Evolutionary conservation across 768 basidiomycete species (phyloP).

Genomic region (Inosperma sp.): DNA sequence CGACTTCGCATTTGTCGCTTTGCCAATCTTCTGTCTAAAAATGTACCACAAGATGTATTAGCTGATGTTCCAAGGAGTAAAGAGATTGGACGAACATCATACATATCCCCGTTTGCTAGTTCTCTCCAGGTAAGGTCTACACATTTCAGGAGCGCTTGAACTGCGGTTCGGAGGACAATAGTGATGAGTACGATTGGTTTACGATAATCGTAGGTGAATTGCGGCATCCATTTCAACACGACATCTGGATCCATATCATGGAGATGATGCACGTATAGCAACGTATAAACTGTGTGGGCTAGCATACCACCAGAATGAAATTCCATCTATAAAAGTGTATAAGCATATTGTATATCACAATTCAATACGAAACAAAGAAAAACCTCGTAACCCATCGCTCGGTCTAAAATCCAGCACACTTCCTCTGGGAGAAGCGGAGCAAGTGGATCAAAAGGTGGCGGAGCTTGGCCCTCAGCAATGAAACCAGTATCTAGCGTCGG

Average conservation of each 20-base stretch:
- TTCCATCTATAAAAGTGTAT: slow-evolving; percentile 55
- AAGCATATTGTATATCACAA: background rate
- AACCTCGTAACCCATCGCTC: slow-evolving; percentile 75
- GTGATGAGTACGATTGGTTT: slow-evolving; percentile 63
- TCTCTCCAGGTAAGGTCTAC: slow-evolving; percentile 83
- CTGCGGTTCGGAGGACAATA: slow-evolving; percentile 60
- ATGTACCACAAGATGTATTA: slow-evolving; percentile 5
- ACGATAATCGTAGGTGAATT: slow-evolving; percentile 31
- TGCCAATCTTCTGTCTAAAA: slow-evolving; percentile 83
- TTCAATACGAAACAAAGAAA: slow-evolving; percentile 12
- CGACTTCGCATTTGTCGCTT: slow-evolving; percentile 81
- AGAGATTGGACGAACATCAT: slow-evolving; percentile 56
- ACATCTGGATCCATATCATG: slow-evolving; percentile 56
- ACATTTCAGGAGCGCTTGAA: slow-evolving; percentile 70
- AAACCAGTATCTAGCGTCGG: slow-evolving; percentile 85
- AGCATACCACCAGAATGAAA: slow-evolving; percentile 85
- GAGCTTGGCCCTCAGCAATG: slow-evolving; percentile 39
- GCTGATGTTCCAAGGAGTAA: slow-evolving; percentile 8
- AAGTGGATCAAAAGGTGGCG: slow-evolving; percentile 57
- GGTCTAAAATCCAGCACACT: slow-evolving; percentile 85
- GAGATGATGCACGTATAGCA: slow-evolving; percentile 66
- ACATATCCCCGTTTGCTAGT: slow-evolving; percentile 64
- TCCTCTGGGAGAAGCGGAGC: slow-evolving; percentile 67
- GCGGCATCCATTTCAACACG: slow-evolving; percentile 23
- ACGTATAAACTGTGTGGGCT: slow-evolving; percentile 81